Percentiles rank a stretch among this genome's conserved stretches.
These are phyloP conservation scores for Suillus occidentalis DNA, from an alignment of 768 basidiomycete genomes.

Conservation along the genomic window DNA sequence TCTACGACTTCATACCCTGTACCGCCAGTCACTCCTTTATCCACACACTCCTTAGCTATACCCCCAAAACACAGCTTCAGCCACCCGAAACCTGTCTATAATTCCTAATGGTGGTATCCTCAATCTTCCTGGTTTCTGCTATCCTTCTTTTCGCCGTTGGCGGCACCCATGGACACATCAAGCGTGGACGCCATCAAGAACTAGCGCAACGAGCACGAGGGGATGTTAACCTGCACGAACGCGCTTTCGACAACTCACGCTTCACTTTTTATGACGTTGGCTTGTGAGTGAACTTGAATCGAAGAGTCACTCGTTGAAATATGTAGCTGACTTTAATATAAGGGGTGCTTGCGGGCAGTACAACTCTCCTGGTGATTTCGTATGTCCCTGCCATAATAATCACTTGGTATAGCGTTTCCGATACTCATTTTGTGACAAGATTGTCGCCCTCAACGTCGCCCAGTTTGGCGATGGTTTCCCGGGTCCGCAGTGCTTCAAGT, in stretches of 20 bases:
- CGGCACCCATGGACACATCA: constrained; percentile 20
- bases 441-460: constrained; percentile 29
- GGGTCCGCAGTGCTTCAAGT: constrained; percentile 60
- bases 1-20: background rate
- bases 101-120: constrained; percentile 25
- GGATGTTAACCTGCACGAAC: constrained; percentile 36
- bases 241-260: constrained; percentile 35
- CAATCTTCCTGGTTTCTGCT: constrained; percentile 35
- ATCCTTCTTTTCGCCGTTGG: constrained; percentile 34
- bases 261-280: constrained; percentile 58
- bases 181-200: constrained; percentile 41
- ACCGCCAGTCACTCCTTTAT: background rate
- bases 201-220: constrained; percentile 46
- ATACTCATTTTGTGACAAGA: constrained; percentile 36
- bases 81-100: background rate
- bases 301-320: constrained; percentile 10
- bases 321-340: constrained; percentile 7
- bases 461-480: constrained; percentile 62
- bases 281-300: constrained; percentile 33
- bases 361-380: constrained; percentile 42
- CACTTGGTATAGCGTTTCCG: constrained; percentile 35
- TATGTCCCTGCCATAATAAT: constrained; percentile 24
- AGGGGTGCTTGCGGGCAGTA: constrained; percentile 57
- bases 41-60: background rate
- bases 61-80: no score